These are phyloP conservation scores for Dryas drummondii DNA, from an alignment of 306 rosid species.

Conservation along the genomic window DNA sequence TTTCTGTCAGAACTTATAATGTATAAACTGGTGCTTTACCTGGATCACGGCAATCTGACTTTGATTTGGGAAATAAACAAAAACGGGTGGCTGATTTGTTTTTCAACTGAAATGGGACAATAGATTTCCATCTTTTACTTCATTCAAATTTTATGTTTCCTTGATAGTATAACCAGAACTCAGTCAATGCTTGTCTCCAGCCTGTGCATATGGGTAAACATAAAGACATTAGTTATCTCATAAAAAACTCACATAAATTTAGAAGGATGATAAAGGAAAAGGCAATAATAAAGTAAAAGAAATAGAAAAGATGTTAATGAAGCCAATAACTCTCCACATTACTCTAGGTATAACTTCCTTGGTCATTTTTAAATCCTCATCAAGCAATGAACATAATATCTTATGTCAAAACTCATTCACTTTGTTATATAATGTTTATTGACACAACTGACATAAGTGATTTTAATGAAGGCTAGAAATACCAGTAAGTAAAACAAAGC, in stretches of 20 bases:
- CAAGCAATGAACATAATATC: background rate
- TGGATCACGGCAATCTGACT: constrained; percentile 56
- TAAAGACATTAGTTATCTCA: background rate
- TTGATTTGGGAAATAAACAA: constrained; percentile 67
- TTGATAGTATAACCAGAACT: constrained; percentile 27
- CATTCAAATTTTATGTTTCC: constrained; percentile 66
- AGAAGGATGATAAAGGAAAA: too few species aligned
- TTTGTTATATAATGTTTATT: background rate
- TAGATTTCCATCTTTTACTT: constrained; percentile 79
- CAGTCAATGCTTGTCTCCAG: constrained; percentile 35
- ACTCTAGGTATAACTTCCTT: background rate
- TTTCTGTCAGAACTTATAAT: too few species aligned
- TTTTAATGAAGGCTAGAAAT: background rate
- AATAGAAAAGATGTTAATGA: too few species aligned
- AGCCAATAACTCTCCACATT: too few species aligned
- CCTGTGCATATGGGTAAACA: constrained; percentile 23
- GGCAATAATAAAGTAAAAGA: too few species aligned
- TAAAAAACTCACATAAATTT: background rate
- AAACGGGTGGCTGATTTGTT: constrained; percentile 67
- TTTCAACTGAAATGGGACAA: constrained; percentile 67
- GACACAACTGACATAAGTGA: background rate
- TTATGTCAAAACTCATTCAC: background rate
- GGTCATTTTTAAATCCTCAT: background rate
- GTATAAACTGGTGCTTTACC: constrained; percentile 72
- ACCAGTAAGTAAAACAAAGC: background rate